These are phyloP conservation scores for Schwanniomyces pseudopolymorphus DNA, from an alignment of 805 yeast genomes.

Conservation along the genomic window DNA sequence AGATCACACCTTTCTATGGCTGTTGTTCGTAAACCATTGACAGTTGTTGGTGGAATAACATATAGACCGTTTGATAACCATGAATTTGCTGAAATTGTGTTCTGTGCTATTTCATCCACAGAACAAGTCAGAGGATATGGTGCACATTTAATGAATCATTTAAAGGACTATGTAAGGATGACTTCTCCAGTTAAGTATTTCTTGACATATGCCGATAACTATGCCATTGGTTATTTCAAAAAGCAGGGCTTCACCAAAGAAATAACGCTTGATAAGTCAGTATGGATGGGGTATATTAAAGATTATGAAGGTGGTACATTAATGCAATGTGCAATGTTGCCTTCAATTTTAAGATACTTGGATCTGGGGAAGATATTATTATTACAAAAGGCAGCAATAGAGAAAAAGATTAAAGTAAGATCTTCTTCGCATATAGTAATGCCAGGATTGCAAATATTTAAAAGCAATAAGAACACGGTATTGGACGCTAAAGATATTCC, in stretches of 20 bases:
- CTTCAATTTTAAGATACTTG: constrained; percentile 73
- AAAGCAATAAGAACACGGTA: constrained; percentile 40
- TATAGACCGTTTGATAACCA: constrained; percentile 89
- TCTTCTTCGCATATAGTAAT: constrained; percentile 79
- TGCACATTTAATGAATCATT: constrained; percentile 96
- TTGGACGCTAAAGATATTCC: constrained; percentile 84
- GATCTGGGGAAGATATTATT: constrained; percentile 85
- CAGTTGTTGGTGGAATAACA: constrained; percentile 98
- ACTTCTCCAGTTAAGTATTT: constrained; percentile 85
- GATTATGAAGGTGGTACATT: constrained; percentile 99
- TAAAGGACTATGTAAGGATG: constrained; percentile 90
- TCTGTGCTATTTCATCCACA: constrained; percentile 95
- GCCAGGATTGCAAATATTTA: constrained; percentile 76
- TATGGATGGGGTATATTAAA: constrained; percentile 98
- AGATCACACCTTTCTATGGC: constrained; percentile 95
- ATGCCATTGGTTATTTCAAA: constrained; percentile 97
- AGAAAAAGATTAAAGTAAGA: constrained; percentile 75
- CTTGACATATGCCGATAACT: constrained; percentile 95
- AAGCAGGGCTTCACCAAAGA: constrained; percentile 98
- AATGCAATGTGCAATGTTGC: constrained; percentile 96
- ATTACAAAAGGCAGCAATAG: constrained; percentile 88
- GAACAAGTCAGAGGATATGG: constrained; percentile 99
- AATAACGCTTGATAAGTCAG: constrained; percentile 75
- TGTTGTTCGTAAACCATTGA: constrained; percentile 86
- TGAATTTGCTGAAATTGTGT: constrained; percentile 95